Evolutionary conservation across 345 rosid genomes (phyloP), one percentile per base, ranked within the genome.

Genomic region (Boechera retrofracta): DNA sequence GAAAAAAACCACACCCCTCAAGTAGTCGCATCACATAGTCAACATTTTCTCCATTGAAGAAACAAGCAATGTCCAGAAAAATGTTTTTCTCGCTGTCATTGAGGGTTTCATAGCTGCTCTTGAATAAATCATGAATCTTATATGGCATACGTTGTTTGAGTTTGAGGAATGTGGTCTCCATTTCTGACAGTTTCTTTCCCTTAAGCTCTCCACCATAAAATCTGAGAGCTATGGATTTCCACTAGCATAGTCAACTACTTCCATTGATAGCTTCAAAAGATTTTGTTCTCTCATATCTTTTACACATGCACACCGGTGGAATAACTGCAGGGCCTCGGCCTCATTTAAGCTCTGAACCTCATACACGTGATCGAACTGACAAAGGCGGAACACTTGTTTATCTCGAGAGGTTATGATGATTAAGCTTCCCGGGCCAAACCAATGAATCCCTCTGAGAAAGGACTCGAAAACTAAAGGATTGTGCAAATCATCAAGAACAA

Each of bases 161-260:
- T 2, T 28, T 28, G 29, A 28, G 48, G 39, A 54, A 55, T 42
- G 56, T 5, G 0, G 57, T 13, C 38, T 13, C 2, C 64, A 44
- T 44, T 42, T 64, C 57, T 44, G 59, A 74, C 0, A n/a, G 10
- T n/a, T 1, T 47, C 60, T 12, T 48, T 26, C 52, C 61, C 56
- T 18, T 68, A 0, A 76, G 55, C 47, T 16, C 21, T 39, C 10
- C 0, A 5, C 69, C 62, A 6, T 5, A 68, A 38, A 29, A 68
- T 0, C 42, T 47, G 16, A 86, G 78, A 11, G 82, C 83, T 6
- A 76, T 11, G 84, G 89, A 36, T 80, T 75, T n/a, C 78, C 66
- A n/a, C 0, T 29, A 32, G 63, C 54, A 12, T 65, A 64, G 18
- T 65, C 13, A 65, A 56, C 21, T 21, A 74, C 49, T 31, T 64